Evolutionary conservation across 345 rosid genomes (phyloP).

Genomic region (Hibiscus mutabilis): DNA sequence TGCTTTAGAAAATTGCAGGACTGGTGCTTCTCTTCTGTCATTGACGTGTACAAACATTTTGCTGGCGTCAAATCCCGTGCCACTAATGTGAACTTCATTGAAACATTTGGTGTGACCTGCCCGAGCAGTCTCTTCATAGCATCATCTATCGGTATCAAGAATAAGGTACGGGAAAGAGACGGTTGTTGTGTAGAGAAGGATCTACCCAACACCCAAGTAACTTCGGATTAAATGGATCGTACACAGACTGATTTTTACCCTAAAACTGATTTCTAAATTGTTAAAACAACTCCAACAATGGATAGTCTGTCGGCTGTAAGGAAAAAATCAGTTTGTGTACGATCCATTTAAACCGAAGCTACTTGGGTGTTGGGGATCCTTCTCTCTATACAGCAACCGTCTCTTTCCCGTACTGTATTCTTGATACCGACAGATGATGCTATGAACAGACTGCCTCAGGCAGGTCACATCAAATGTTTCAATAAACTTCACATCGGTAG

Average conservation of each 20-base stretch:
- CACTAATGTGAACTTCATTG: constrained; percentile 52
- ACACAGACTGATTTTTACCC: too few relatives aligned
- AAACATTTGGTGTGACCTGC: constrained; percentile 35
- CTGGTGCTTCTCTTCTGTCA: constrained; percentile 69
- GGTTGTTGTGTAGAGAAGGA: too few relatives aligned
- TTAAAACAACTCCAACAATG: too few relatives aligned
- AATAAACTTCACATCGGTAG: constrained; percentile 47
- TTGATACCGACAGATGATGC: constrained; percentile 67
- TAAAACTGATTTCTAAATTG: too few relatives aligned
- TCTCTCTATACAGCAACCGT: too few relatives aligned
- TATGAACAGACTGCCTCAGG: constrained; percentile 55
- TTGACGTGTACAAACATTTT: constrained; percentile 59
- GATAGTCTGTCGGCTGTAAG: too few relatives aligned
- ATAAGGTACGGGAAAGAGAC: constrained; percentile 35
- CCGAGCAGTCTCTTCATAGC: constrained; percentile 58
- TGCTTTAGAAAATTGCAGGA: constrained; percentile 74
- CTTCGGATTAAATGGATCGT: too few relatives aligned
- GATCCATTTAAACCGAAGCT: too few relatives aligned
- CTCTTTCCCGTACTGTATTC: constrained; percentile 45
- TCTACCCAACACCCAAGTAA: neutral
- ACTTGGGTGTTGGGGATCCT: neutral
- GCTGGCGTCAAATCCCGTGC: constrained; percentile 55
- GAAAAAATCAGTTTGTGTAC: neutral
- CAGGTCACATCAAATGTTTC: constrained; percentile 42
- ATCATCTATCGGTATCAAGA: constrained; percentile 71